Conservation (phyloP, 495 filamentous ascomycete genomes). For the Xylaria venustula region DNA sequence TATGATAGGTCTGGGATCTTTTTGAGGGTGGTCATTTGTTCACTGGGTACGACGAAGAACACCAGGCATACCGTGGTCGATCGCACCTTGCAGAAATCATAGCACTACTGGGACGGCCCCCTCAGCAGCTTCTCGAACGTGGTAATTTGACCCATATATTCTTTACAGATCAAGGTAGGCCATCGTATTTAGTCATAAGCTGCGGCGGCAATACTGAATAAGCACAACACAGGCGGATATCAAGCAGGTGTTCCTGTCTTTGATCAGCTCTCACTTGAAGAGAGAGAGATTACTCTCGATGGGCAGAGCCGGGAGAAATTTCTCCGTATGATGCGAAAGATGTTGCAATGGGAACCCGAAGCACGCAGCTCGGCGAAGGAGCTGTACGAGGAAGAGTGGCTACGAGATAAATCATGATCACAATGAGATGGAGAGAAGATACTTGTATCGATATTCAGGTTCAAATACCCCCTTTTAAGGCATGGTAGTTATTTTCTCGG, state of each 20-base stretch:
- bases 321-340: constrained; percentile 40
- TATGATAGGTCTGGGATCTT: constrained; percentile 48
- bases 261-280: constrained; percentile 35
- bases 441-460: too few species aligned
- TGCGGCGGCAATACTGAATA: constrained; percentile 16
- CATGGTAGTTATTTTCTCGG: too few species aligned
- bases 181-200: neutral
- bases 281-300: constrained; percentile 32
- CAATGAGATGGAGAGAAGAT: too few species aligned
- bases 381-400: neutral
- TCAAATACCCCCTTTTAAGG: too few species aligned
- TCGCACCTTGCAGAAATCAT: constrained; percentile 50
- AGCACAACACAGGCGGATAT: neutral
- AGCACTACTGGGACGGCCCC: constrained; percentile 45
- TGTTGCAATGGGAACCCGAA: constrained; percentile 52
- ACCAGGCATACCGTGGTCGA: constrained; percentile 39
- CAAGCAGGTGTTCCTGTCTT: neutral
- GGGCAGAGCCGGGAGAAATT: constrained; percentile 42
- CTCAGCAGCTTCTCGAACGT: constrained; percentile 38
- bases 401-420: neutral
- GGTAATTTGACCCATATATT: constrained; percentile 36
- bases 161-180: constrained; percentile 38
- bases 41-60: constrained; percentile 41
- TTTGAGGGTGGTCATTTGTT: constrained; percentile 49
- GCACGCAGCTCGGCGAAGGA: constrained; percentile 23